Conservation (phyloP, 164 flowering plant species). For the Euptelea pleiosperma region DNA sequence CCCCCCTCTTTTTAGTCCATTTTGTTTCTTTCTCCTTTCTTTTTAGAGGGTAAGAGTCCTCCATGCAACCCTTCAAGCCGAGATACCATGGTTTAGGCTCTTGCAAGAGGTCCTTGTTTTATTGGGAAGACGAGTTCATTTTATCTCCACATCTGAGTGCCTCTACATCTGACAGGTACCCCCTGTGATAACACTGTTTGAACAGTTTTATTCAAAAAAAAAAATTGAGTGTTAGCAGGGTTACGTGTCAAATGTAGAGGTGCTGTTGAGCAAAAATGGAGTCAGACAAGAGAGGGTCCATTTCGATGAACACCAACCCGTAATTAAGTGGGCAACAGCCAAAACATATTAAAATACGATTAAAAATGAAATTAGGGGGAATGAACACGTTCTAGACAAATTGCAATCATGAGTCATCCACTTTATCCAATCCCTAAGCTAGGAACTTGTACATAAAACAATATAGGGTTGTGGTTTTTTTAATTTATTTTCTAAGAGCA, state of each 20-base stretch:
- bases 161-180: background rate
- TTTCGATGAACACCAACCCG: no score
- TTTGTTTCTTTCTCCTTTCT: slow-evolving; percentile 15
- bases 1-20: slow-evolving; percentile 11
- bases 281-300: no score
- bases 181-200: no score
- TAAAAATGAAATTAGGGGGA: slow-evolving; percentile 16
- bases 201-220: no score
- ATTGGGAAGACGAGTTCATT: slow-evolving; percentile 16
- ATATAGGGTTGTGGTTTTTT: no score
- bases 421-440: slow-evolving; percentile 28
- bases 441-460: slow-evolving; percentile 15
- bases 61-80: slow-evolving; percentile 16
- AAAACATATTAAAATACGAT: slow-evolving; percentile 15
- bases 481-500: slow-evolving; percentile 12
- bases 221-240: no score
- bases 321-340: slow-evolving; percentile 45
- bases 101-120: background rate
- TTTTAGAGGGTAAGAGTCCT: slow-evolving; percentile 15
- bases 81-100: slow-evolving; percentile 6
- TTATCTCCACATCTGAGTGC: slow-evolving; percentile 6
- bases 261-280: no score
- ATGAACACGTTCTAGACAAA: slow-evolving; percentile 26
- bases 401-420: slow-evolving; percentile 26
- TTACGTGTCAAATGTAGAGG: no score